Evolutionary conservation across 495 filamentous ascomycete species (phyloP), one percentile per base, ranked within the genome.

Genomic region (Staphylotrichum longicolle): DNA sequence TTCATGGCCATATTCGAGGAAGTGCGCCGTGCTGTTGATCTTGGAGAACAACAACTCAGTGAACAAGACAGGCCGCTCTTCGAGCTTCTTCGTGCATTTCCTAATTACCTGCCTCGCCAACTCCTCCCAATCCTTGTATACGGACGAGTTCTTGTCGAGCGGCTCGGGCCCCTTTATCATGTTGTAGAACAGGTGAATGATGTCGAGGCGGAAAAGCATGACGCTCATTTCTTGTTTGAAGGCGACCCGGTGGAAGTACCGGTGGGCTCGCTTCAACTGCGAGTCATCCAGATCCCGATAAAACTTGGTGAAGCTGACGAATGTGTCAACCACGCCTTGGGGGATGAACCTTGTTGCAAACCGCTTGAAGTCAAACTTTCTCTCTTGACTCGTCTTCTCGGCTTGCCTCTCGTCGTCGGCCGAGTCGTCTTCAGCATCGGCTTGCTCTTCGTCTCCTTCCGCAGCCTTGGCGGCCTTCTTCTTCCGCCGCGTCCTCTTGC

Each of bases 41-140:
- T 99, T 99, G 71, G 89, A 93, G 72, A 99, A 99, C 11, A 99
- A 79, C 73, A 99, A 74, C 70, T 98, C 95, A 5, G 92, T 87
- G 54, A 91, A 82, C 57, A 97, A 72, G 53, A 90, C 91, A 4
- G 91, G 91, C 54, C 90, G 83, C 63, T 93, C 85, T 53, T 94
- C 82, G 7, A 98, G 78, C 72, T 92, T 96, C 70, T 89, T 88
- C 20, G 86, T 74, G 60, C 91, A 80, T 66, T 82, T 86, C 65
- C 83, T 89, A 39, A 97, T 75, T 34, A 94, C 80, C 60, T 97
- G 91, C 66, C 86, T 86, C 4, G 89, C 85, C 40, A 99, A 78
- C 67, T 94, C 90, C 64, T 97, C 90, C 92, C 95, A 96, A 65
- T 98, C 93, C 68, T 86, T 90, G 73, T 83, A 95, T 47, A 85